A percentile compares a stretch with the other conserved stretches of the same genome.
Conservation (phyloP, 495 filamentous ascomycete genomes). For the Penicillium lagena region DNA sequence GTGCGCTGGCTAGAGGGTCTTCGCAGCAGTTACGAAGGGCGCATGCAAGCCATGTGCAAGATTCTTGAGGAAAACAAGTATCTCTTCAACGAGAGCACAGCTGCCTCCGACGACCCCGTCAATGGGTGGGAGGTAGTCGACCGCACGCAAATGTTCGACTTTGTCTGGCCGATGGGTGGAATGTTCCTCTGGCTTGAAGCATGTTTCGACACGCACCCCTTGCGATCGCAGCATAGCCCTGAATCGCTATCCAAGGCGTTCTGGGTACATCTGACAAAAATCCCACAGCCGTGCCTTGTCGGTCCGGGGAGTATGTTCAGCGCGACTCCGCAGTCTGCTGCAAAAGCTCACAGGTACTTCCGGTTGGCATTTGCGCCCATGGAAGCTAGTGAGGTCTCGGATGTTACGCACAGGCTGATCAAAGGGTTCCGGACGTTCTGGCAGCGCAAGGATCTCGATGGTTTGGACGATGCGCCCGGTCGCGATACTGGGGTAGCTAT, state of each 20-base stretch:
- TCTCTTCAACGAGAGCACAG: slow-evolving; percentile 39
- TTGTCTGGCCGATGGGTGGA: slow-evolving; percentile 74
- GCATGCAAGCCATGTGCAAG: slow-evolving; percentile 71
- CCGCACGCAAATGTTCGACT: slow-evolving; percentile 64
- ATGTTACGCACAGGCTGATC: slow-evolving; percentile 54
- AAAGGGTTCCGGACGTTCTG: slow-evolving; percentile 69
- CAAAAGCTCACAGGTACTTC: slow-evolving; percentile 56
- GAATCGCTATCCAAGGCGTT: slow-evolving; percentile 51
- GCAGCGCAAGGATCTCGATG: slow-evolving; percentile 57
- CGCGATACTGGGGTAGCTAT: slow-evolving; percentile 6
- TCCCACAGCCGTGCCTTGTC: slow-evolving; percentile 60
- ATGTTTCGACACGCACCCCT: slow-evolving; percentile 63
- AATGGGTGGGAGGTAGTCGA: slow-evolving; percentile 64
- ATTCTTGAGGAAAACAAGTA: slow-evolving; percentile 60
- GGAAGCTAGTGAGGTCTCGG: slow-evolving; percentile 56
- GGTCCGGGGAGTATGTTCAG: slow-evolving; percentile 66
- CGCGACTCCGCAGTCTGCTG: slow-evolving; percentile 44
- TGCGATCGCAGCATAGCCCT: slow-evolving; percentile 41
- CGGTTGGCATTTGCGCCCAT: slow-evolving; percentile 86
- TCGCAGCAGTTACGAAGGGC: slow-evolving; percentile 70
- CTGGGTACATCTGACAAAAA: slow-evolving; percentile 65
- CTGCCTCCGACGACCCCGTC: slow-evolving; percentile 27
- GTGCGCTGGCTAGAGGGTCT: slow-evolving; percentile 83
- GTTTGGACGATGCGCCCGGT: slow-evolving; percentile 45
- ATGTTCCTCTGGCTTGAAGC: slow-evolving; percentile 88